Evolutionary conservation across 192 early-diverging fungal genomes (phyloP), one percentile per base, ranked within the genome.

Genomic region (Backusella tarrabulga): DNA sequence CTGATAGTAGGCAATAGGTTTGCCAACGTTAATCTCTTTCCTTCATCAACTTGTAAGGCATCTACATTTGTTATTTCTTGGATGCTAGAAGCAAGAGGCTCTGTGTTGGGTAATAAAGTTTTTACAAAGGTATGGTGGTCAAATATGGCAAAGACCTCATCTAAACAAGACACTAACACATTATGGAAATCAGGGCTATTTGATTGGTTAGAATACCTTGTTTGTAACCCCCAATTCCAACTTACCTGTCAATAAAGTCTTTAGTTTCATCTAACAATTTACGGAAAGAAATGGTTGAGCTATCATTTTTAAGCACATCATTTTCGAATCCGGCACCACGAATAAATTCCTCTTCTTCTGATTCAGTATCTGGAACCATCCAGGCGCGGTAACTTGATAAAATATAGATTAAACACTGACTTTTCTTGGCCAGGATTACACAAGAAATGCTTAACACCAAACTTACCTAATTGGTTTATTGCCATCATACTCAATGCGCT

Each of bases 181-280:
- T 72, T 81, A 0, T 71, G 21, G 41, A 90, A 90, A 54, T 90
- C 89, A 36, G 73, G 78, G 32, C 89, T 90, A 36, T 42, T 19
- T 29, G 26, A 29, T 46, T 21, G 36, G 1, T n/a, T 60, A 74
- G 50, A 77, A 85, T 81, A 79, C 76, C 74, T 72, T 23, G 41
- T 41, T 8, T 38, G 42, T 23, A 17, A 54, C 1, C 42, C 29
- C 66, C 41, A 3, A 32, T 50, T 4, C 36, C 6, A 56, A 60
- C 19, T 75, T 84, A 91, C 90, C 91, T 92, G 71, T 97, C 95
- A 66, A 97, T 86, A 56, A 95, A 91, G 80, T 99, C 96, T 29
- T 93, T 90, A 2, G 93, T 93, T 85, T 97, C 95, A 83, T 97
- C 90, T 71, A 99, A 79, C 56, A 97, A 85, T 38, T 82, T 86